Evolutionary conservation across 1,284 basidiomycete species (phyloP).

Genomic region (Stygiomarasmius scandens): DNA sequence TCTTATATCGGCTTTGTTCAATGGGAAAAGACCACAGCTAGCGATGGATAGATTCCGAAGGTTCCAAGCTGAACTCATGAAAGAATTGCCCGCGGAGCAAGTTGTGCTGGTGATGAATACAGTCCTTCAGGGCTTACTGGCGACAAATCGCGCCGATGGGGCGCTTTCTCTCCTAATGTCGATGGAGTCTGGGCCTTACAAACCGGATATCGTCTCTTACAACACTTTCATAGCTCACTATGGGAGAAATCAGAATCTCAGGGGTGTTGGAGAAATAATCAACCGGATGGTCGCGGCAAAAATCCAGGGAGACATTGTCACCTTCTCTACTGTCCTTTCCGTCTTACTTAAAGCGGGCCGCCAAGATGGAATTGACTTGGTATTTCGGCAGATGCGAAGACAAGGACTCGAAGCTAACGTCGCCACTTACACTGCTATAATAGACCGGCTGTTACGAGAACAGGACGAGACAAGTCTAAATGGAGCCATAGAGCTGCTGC

Average conservation of each 20-base stretch:
- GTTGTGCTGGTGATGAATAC: constrained; percentile 60
- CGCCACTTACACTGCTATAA: constrained; percentile 73
- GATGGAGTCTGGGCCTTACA: constrained; percentile 55
- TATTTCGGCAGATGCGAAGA: constrained; percentile 71
- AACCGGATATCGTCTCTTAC: constrained; percentile 73
- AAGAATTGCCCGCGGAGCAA: constrained; percentile 18
- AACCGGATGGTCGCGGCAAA: constrained; percentile 54
- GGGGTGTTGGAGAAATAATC: constrained; percentile 56
- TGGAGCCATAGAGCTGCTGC: constrained; percentile 66
- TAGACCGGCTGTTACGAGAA: constrained; percentile 68
- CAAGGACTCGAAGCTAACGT: constrained; percentile 76
- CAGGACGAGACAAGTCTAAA: constrained; percentile 55
- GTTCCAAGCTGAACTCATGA: constrained; percentile 35
- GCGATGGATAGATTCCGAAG: constrained; percentile 54
- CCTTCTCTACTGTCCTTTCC: constrained; percentile 79
- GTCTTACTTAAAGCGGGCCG: constrained; percentile 71
- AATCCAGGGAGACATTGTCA: constrained; percentile 74
- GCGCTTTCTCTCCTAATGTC: constrained; percentile 49
- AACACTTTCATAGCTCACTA: constrained; percentile 78
- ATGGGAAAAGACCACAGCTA: constrained; percentile 43
- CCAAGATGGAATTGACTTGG: constrained; percentile 62
- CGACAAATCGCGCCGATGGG: constrained; percentile 39
- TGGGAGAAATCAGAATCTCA: constrained; percentile 61
- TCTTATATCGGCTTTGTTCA: constrained; percentile 58
- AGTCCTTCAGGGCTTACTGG: constrained; percentile 63